phyloP scores from a whole-genome alignment of 441 rosid genomes.

The Geranium incanum region DNA sequence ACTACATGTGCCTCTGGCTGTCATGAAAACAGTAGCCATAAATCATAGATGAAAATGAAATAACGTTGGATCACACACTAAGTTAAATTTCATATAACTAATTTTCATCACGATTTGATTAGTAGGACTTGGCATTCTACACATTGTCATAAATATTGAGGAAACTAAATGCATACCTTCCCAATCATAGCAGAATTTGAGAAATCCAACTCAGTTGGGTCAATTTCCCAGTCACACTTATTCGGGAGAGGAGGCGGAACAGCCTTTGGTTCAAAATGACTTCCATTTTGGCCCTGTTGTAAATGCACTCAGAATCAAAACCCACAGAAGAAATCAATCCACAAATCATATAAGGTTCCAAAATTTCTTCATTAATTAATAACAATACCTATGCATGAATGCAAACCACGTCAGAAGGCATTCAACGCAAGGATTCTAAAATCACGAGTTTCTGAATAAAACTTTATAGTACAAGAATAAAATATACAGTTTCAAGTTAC shows the following conservation, averaged over 20 bases:
- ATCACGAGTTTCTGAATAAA: neutral
- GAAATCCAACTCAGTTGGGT: constrained; percentile 91
- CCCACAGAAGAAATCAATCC: constrained; percentile 6
- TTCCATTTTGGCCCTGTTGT: constrained; percentile 89
- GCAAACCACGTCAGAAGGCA: neutral
- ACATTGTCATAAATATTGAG: neutral
- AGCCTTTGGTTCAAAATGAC: constrained; percentile 93
- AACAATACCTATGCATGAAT: neutral
- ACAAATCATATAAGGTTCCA: neutral
- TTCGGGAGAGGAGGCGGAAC: constrained; percentile 90
- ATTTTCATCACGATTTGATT: neutral
- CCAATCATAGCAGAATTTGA: constrained; percentile 65
- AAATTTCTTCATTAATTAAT: neutral
- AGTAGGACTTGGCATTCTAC: neutral
- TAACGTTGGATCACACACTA: neutral
- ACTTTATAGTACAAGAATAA: no score
- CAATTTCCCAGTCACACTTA: constrained; percentile 98
- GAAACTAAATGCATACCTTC: constrained; percentile 36
- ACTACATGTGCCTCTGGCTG: neutral
- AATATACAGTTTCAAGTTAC: no score
- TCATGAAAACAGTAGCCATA: neutral
- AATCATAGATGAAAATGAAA: neutral
- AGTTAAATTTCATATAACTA: neutral
- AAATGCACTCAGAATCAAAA: constrained; percentile 13
- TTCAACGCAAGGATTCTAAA: neutral